phyloP scores from a whole-genome alignment of 2,329 filamentous ascomycete genomes.

The Immersiporthe knoxdaviesiana region DNA sequence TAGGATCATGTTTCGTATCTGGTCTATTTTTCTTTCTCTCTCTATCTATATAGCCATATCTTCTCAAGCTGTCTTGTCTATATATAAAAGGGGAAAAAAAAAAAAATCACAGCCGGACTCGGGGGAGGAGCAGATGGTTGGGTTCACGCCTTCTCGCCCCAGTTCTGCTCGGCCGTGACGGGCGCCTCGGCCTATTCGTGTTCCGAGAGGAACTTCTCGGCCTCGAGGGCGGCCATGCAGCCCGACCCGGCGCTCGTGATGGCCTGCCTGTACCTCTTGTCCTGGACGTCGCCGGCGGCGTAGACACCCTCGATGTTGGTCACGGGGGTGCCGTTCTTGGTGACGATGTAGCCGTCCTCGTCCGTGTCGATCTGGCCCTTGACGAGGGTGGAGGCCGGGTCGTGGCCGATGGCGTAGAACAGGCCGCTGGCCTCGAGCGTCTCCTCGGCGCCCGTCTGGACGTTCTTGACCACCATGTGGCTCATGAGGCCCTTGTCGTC shows the following conservation, averaged over 20 bases:
- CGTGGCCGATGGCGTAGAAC: slow-evolving; percentile 97
- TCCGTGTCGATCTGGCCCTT: slow-evolving; percentile 90
- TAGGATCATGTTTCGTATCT: slow-evolving; percentile 4
- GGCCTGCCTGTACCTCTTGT: slow-evolving; percentile 96
- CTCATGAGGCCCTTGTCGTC: slow-evolving; percentile 87
- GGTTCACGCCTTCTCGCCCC: slow-evolving; percentile 32
- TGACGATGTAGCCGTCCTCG: slow-evolving; percentile 87
- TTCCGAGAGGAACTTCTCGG: slow-evolving; percentile 89
- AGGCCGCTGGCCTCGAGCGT: slow-evolving; percentile 88
- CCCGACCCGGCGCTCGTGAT: slow-evolving; percentile 96
- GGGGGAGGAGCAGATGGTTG: background rate
- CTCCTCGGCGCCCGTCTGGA: slow-evolving; percentile 74
- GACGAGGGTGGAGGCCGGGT: slow-evolving; percentile 87
- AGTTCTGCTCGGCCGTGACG: slow-evolving; percentile 30
- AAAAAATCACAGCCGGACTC: background rate
- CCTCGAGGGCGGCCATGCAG: slow-evolving; percentile 93
- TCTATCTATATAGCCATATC: background rate
- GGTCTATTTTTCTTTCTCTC: slow-evolving; percentile 3
- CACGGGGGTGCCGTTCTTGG: slow-evolving; percentile 82
- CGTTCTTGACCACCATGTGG: slow-evolving; percentile 82
- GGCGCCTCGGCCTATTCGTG: slow-evolving; percentile 44
- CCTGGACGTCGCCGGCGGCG: slow-evolving; percentile 95
- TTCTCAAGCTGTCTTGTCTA: background rate
- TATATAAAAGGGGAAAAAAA: too few relatives aligned
- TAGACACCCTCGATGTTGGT: slow-evolving; percentile 93